A percentile compares a stretch with the other conserved stretches of the same genome.
Evolutionary conservation across 768 basidiomycete genomes (phyloP).

Genomic region (Pleurotus citrinopileatus): DNA sequence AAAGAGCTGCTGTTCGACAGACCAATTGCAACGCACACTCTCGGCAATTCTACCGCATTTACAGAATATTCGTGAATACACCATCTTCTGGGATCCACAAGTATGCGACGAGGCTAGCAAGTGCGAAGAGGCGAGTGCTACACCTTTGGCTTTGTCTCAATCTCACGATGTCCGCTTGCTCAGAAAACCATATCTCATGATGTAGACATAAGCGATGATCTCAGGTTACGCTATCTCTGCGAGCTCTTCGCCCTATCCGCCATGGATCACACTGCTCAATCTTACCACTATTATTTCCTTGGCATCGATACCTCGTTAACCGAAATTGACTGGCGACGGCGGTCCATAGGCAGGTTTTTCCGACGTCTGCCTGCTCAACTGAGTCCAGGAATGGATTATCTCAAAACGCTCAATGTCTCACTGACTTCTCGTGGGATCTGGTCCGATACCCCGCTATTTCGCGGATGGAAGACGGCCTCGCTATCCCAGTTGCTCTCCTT

Average conservation of each 20-base stretch:
- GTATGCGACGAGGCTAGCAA: neutral
- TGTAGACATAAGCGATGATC: neutral
- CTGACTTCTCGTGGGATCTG: neutral
- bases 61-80: constrained; percentile 1
- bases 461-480: neutral
- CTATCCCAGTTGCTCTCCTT: neutral
- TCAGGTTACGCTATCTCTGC: neutral
- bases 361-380: neutral
- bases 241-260: neutral
- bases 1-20: neutral
- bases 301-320: neutral
- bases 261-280: neutral
- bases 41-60: neutral
- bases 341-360: neutral
- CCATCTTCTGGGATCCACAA: constrained; percentile 2
- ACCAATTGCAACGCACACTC: neutral
- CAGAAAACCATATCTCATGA: neutral
- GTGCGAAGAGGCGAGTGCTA: neutral
- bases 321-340: neutral
- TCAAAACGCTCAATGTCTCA: neutral
- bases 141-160: neutral
- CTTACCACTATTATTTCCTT: neutral
- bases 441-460: neutral
- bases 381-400: neutral
- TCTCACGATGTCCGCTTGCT: neutral